A percentile compares a stretch with the other conserved stretches of the same genome.
Evolutionary conservation across 305 asterid genomes (phyloP).

Genomic region (Fraxinus baroniana): DNA sequence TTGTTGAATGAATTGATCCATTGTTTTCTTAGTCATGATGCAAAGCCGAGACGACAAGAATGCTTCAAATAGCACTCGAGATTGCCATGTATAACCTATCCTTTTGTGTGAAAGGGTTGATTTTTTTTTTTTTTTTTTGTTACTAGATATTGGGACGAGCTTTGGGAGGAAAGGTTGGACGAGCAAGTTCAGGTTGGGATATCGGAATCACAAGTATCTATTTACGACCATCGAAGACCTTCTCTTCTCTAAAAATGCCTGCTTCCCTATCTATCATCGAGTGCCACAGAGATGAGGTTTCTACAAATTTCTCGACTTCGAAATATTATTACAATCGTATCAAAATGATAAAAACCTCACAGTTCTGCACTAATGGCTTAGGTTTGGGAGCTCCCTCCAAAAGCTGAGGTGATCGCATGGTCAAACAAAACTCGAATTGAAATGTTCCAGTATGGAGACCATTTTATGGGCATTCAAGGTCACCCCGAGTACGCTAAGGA

Average conservation of each 20-base stretch:
- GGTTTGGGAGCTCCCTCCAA: conserved; percentile 65
- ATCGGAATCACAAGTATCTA: conserved; percentile 56
- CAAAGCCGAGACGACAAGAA: neutral
- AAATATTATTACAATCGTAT: neutral
- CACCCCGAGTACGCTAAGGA: conserved; percentile 86
- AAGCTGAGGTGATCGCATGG: conserved; percentile 73
- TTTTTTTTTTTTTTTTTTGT: neutral
- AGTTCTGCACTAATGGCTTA: conserved; percentile 10
- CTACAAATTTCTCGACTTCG: neutral
- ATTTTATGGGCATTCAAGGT: conserved; percentile 84
- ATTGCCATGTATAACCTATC: neutral
- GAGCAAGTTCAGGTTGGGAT: conserved; percentile 72
- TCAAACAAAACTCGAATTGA: conserved; percentile 66
- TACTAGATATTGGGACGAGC: conserved; percentile 70
- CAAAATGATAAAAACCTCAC: neutral
- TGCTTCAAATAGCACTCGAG: neutral
- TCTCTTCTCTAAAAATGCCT: conserved; percentile 54
- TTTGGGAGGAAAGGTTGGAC: conserved; percentile 66
- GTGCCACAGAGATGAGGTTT: conserved; percentile 82
- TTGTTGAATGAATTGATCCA: no score
- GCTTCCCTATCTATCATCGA: conserved; percentile 54
- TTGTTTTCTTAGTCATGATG: neutral
- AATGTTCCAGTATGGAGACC: conserved; percentile 64
- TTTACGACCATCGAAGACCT: conserved; percentile 44
- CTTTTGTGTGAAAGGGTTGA: neutral